Evolutionary conservation across 192 early-diverging fungal genomes (phyloP), one percentile per base, ranked within the genome.

Genomic region (Coemansia sp.): DNA sequence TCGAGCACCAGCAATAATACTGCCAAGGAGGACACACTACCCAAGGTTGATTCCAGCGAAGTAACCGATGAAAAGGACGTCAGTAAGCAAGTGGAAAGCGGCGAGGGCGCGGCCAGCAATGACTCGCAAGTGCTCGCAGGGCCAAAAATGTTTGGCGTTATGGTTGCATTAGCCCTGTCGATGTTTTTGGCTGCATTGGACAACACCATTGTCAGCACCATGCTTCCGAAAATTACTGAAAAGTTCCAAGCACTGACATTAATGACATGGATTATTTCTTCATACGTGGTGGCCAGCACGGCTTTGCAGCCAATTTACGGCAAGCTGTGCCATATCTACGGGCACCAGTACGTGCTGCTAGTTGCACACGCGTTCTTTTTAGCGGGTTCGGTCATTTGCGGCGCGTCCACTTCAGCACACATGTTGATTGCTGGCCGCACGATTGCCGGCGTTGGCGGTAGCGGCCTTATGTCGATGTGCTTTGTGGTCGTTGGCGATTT

Each of bases 261-360:
- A 34, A 80, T 88, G 60, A 74, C 84, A 1, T 95, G 93, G 93
- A 87, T 93, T 31, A 88, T 84, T 16, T 81, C 84, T 1, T 69
- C 80, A 20, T 91, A 84, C 58, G 47, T 90, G 18, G 62, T 89
- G 43, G 80, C 84, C 10, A 75, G 71, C 51, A 90, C 91, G 0
- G 85, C 90, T 6, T 75, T 91, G 60, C 84, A 90, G 60, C 89
- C 90, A 4, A 56, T 90, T 11, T 93, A 88, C 78, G 88, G 88
- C 40, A 85, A 84, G 56, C 62, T 90, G 14, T 84, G 88, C 31
- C 87, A 94, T 56, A 89, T 93, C 40, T 93, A 90, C 78, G 94
- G 88, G 16, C 83, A 83, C 50, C 77, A 81, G 51, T 48, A 61
- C 4, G 72, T 82, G 8, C 50, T 87, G 43, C 49, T 88, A 0